Evolutionary conservation across 768 basidiomycete genomes (phyloP), one percentile per base, ranked within the genome.

Genomic region (Tulasnella sp.): DNA sequence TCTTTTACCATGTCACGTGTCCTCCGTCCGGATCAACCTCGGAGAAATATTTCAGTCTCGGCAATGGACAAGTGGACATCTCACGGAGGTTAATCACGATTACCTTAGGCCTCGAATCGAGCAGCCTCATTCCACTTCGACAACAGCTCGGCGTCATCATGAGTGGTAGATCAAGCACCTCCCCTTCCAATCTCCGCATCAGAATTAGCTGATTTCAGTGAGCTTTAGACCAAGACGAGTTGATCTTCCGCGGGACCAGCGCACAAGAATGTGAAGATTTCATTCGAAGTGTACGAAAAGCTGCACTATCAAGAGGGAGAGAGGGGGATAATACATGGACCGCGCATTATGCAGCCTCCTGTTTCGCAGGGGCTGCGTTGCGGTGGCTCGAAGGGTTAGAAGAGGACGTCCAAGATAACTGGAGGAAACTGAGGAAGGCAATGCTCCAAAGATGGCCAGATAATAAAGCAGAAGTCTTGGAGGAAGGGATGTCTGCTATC

Each of bases 361-460:
- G 74, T 75, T 75, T 75, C 18, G 24, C n/a, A 24, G 74, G 74
- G 11, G 2, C 8, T 28, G 74, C 74, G 18, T 75, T 75, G 7
- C 74, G 74, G 41, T 75, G 74, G 74, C 24, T 75, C 46, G 74
- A 42, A n/a, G 40, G 7, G 2, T 24, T 75, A 6, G 74, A 75
- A 3, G 46, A 40, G 4, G 46, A 37, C 24, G 7, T 34, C 4
- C 40, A 75, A 42, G 20, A 44, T 7, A 41, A 75, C 16, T 75
- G 74, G 74, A 48, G 16, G 40, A 37, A 28, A 20, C 18, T 75
- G 74, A 48, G 46, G 74, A 48, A 42, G 24, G 74, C 74, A 41
- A 75, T 75, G 74, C 40, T 75, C 5, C 6, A 75, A 22, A 75
- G 22, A 20, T 75, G 74, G 74, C 41, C 74, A 18, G 64, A 69